Conservation (phyloP, 495 filamentous ascomycete genomes). For the Hypoxylon fragiforme region DNA sequence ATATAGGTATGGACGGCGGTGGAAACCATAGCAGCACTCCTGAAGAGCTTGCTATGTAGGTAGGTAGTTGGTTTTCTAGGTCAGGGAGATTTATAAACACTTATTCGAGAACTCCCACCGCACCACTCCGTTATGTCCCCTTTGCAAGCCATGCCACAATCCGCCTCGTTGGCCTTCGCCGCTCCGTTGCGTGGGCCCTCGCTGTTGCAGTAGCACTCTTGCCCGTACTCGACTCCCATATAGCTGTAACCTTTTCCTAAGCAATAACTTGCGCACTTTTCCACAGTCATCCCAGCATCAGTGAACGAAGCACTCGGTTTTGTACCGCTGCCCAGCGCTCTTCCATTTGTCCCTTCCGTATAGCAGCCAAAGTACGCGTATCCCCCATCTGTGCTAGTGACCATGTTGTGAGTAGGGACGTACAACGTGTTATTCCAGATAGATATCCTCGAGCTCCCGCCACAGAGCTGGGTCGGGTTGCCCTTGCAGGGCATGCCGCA, state of each 20-base stretch:
- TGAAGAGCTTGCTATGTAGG: no score
- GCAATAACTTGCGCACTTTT: constrained; percentile 42
- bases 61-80: no score
- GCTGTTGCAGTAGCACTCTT: constrained; percentile 40
- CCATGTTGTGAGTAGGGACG: constrained; percentile 11
- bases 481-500: constrained; percentile 46
- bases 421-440: constrained; percentile 25
- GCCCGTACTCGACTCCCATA: constrained; percentile 40
- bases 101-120: constrained; percentile 29
- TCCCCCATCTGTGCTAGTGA: background rate
- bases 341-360: constrained; percentile 21
- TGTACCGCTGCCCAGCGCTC: constrained; percentile 25
- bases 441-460: constrained; percentile 18
- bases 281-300: constrained; percentile 34
- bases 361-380: constrained; percentile 28
- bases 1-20: no score
- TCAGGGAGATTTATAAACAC: constrained; percentile 28
- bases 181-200: constrained; percentile 17
- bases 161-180: constrained; percentile 17
- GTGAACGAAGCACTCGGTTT: constrained; percentile 15
- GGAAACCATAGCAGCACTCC: no score
- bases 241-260: constrained; percentile 11
- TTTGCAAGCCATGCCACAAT: constrained; percentile 38
- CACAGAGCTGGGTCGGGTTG: constrained; percentile 32
- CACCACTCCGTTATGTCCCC: constrained; percentile 33